Evolutionary conservation across 805 yeast species (phyloP).

Genomic region (Candida khao-thaluensis): DNA sequence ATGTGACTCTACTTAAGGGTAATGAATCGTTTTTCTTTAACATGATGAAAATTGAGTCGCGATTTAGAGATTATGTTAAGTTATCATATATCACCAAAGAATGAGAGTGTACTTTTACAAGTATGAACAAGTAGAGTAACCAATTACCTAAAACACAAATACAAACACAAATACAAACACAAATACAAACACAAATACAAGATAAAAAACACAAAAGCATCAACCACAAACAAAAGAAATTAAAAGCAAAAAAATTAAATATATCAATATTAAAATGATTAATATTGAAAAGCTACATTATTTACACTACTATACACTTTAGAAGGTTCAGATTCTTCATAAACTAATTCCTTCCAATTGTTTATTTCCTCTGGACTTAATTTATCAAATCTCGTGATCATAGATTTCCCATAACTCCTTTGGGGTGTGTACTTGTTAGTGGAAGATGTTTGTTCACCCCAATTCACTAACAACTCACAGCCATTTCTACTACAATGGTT

Average conservation of each 20-base stretch:
- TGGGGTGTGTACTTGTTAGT: conserved; percentile 1
- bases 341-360: conserved; percentile 1
- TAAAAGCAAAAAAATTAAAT: not conserved
- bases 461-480: conserved; percentile 26
- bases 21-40: conserved; percentile 19
- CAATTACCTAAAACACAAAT: no score
- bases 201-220: no score
- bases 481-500: conserved; percentile 31
- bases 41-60: no score
- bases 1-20: conserved; percentile 38
- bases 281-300: conserved; percentile 6
- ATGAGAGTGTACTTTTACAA: no score
- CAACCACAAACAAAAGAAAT: not conserved
- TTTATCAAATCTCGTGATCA: conserved; percentile 5
- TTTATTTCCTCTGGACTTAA: conserved; percentile 1
- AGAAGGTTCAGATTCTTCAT: conserved; percentile 8
- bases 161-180: no score
- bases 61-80: no score
- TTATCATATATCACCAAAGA: no score
- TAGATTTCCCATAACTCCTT: conserved; percentile 2
- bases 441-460: conserved; percentile 23
- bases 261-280: not conserved
- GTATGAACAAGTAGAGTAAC: no score
- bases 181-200: no score
- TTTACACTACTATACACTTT: conserved; percentile 1